These are phyloP conservation scores for Lanmaoa rubissima DNA, from an alignment of 768 basidiomycete genomes.

Conservation along the genomic window DNA sequence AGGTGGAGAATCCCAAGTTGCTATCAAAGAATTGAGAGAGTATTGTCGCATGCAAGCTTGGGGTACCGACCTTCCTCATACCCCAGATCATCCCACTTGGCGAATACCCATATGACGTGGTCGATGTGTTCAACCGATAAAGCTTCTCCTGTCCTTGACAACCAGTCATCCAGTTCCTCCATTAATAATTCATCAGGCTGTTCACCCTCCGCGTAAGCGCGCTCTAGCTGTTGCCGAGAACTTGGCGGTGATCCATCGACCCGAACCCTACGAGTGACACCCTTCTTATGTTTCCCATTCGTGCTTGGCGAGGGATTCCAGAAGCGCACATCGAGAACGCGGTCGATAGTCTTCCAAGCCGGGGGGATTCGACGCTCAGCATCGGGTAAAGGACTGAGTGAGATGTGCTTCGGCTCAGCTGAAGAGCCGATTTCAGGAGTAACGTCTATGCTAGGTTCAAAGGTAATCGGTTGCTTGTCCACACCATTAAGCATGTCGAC, in stretches of 20 bases:
- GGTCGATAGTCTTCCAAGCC: slow-evolving; percentile 87
- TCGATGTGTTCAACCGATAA: slow-evolving; percentile 49
- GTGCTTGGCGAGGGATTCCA: slow-evolving; percentile 44
- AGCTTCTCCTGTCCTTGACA: slow-evolving; percentile 40
- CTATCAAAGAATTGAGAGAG: slow-evolving; percentile 37
- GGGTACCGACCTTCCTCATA: slow-evolving; percentile 78
- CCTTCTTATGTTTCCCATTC: slow-evolving; percentile 18
- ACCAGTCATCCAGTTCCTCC: slow-evolving; percentile 61
- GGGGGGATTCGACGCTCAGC: slow-evolving; percentile 74
- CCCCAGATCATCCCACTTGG: slow-evolving; percentile 93
- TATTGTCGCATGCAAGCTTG: background rate
- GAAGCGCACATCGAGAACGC: slow-evolving; percentile 79
- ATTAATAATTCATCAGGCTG: slow-evolving; percentile 54
- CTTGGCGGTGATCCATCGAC: slow-evolving; percentile 22
- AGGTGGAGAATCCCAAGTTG: slow-evolving; percentile 93
- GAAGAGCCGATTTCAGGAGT: slow-evolving; percentile 33
- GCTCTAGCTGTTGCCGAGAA: slow-evolving; percentile 29
- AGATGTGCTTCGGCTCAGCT: slow-evolving; percentile 28
- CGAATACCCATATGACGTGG: slow-evolving; percentile 74
- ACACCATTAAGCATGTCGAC: slow-evolving; percentile 28
- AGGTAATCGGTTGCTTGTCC: slow-evolving; percentile 25
- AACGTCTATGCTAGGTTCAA: slow-evolving; percentile 42
- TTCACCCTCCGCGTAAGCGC: slow-evolving; percentile 57
- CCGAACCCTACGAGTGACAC: slow-evolving; percentile 26
- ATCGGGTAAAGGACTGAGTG: slow-evolving; percentile 51